Evolutionary conservation across 1,139 yeast species (phyloP), one percentile per base, ranked within the genome.

Genomic region (Meyerozyma carpophila): DNA sequence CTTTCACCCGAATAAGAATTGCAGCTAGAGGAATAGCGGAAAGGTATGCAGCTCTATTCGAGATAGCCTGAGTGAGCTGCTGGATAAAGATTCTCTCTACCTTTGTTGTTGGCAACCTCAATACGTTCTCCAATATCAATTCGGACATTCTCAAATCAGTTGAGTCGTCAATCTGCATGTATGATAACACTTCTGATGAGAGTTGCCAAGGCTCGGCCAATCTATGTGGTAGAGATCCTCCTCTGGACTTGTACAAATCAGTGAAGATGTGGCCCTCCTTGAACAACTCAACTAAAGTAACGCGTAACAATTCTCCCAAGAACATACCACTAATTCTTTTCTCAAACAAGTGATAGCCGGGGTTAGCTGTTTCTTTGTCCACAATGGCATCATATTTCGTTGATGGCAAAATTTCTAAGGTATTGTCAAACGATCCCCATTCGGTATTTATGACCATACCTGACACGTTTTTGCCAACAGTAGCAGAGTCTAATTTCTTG

Each of bases 341-440:
- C 66, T 91, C 98, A 65, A 89, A 91, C 71, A 90, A 77, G 63
- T 91, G 97, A 67, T 73, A 87, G 8, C 93, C 94, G 28, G 79
- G 81, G 63, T 91, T 91, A 11, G 93, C 77, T n/a, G 96, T 86
- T 52, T 74, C 73, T 14, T 66, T 61, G 62, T 91, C 95, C 49
- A 91, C 79, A 29, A 68, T 71, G 40, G 66, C 62, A 65, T 91
- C 98, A 61, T 81, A 90, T 49, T 79, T 77, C 5, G 95, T 87
- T 42, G 69, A 74, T 46, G 96, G 97, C 52, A 90, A 71, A 39
- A 81, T 70, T 52, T 79, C 68, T 45, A 89, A 71, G 25, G 79
- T 81, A 57, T 90, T 90, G 64, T 91, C 98, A 59, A 90, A 91
- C 37, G 96, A 87, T 48, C 98, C 98, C 96, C 98, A 91, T 67